These are phyloP conservation scores for Aspergillus tanneri DNA, from an alignment of 2,329 filamentous ascomycete species.

Conservation along the genomic window DNA sequence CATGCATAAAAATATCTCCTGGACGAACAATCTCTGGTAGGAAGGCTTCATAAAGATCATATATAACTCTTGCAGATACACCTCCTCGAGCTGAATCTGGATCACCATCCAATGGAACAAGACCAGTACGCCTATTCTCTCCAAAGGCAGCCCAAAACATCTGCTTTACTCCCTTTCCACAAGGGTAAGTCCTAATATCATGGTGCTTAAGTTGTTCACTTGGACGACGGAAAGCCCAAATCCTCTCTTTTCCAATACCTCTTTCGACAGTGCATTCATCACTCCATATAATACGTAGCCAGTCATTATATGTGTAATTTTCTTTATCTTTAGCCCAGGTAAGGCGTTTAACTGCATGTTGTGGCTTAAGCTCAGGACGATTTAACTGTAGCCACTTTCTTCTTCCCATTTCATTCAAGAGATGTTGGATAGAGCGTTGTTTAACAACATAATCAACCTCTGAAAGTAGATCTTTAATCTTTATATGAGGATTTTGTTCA, in stretches of 20 bases:
- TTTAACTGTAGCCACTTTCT: not conserved
- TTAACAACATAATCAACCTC: not conserved
- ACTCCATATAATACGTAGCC: conserved; percentile 9
- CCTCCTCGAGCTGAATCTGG: conserved; percentile 4
- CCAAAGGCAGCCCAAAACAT: conserved; percentile 21
- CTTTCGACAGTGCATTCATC: conserved; percentile 14
- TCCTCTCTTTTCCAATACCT: conserved; percentile 1
- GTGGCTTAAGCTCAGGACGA: conserved; percentile 2
- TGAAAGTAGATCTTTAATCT: not conserved
- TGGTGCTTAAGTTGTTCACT: conserved; percentile 2
- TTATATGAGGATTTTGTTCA: not conserved
- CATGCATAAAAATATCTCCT: conserved; percentile 18
- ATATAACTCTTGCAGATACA: conserved; percentile 12
- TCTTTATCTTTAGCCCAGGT: conserved; percentile 7
- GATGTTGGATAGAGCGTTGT: not conserved
- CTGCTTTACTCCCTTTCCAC: conserved; percentile 14
- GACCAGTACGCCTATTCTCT: not conserved
- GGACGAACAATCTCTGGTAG: conserved; percentile 11
- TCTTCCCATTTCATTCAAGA: not conserved
- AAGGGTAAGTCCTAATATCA: conserved; percentile 6
- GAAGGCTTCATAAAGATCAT: conserved; percentile 14
- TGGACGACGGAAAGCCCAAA: conserved; percentile 11
- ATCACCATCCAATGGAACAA: conserved; percentile 9
- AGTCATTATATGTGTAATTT: conserved; percentile 11
- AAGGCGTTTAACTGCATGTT: conserved; percentile 10